Base-by-base conservation (phyloP, 2,329 filamentous ascomycete genomes). In the Colletotrichum sp. region DNA sequence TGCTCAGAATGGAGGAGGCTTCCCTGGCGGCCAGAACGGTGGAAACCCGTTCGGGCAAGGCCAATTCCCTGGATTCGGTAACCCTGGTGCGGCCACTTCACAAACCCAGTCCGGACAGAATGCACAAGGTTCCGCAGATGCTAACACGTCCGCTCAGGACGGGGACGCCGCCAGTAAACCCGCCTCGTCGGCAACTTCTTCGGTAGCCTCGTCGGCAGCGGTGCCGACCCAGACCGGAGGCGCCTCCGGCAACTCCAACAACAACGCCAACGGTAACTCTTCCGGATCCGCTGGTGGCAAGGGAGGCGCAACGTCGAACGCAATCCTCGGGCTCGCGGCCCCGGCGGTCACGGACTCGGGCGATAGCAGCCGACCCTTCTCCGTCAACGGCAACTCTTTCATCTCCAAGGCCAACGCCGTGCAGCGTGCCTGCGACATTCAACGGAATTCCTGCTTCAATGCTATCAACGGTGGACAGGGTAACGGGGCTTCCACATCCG, bases 371-470 rank as follows among this genome's bases (percentile, higher is more conserved):
- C 88, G 91, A 36, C 90, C 91, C 71, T 93, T 93, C 83, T 78
- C 82, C 27, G 90, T 92, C 75, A 89, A 90, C 79, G 90, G 89
- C 65, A 85, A 86, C 85, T 92, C 86, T 49, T 93, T 94, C 81
- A 88, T 89, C 52, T 89, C 89, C 81, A 82, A 89, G 78, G 84
- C 82, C 5, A 89, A 88, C 12, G 92, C 92, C 25, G 84, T 89
- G 55, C 89, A 92, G 83, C 87, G 92, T 63, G 89, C 91, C 44
- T 94, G 92, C 81, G 88, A 92, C 77, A 89, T 92, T 75, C 91
- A 93, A 85, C 90, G 92, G 85, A 93, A 93, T 79, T 84, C 82
- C 5, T 94, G 92, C 80, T 86, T 89, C 15, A 84, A 92, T 77
- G 88, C 88, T 32, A 89, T 89, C 72, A 93, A 93, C 82, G 79